phyloP scores from a whole-genome alignment of 495 filamentous ascomycete genomes.

The Penicillium herquei region DNA sequence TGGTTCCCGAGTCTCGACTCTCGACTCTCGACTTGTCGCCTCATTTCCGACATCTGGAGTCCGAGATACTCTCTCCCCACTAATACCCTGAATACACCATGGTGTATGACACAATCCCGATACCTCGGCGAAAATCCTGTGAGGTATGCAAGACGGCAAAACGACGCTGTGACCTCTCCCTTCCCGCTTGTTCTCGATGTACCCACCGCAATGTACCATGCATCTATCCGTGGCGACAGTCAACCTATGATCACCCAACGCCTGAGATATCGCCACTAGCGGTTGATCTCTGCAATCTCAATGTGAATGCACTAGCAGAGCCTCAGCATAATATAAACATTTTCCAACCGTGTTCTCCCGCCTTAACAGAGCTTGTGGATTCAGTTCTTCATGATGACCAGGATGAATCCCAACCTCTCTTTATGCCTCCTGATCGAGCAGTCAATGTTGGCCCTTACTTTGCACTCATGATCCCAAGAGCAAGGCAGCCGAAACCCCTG shows the following conservation, averaged over 20 bases:
- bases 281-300: background rate
- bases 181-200: slow-evolving; percentile 50
- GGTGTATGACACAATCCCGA: slow-evolving; percentile 17
- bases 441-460: background rate
- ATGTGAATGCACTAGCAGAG: background rate
- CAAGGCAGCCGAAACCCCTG: slow-evolving; percentile 10
- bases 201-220: slow-evolving; percentile 39
- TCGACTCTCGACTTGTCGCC: too few relatives aligned
- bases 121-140: slow-evolving; percentile 51
- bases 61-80: background rate
- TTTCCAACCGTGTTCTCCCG: background rate
- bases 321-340: background rate
- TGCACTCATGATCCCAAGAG: background rate
- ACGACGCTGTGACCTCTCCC: slow-evolving; percentile 49
- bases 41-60: too few relatives aligned
- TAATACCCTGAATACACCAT: background rate
- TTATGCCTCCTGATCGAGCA: background rate
- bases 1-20: too few relatives aligned
- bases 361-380: background rate
- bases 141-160: slow-evolving; percentile 53
- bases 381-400: background rate
- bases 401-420: background rate
- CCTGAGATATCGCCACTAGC: background rate
- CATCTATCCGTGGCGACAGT: slow-evolving; percentile 36
- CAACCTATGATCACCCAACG: too few relatives aligned